Evolutionary conservation across 495 filamentous ascomycete species (phyloP), one percentile per base, ranked within the genome.

Genomic region (Choiromyces venosus): DNA sequence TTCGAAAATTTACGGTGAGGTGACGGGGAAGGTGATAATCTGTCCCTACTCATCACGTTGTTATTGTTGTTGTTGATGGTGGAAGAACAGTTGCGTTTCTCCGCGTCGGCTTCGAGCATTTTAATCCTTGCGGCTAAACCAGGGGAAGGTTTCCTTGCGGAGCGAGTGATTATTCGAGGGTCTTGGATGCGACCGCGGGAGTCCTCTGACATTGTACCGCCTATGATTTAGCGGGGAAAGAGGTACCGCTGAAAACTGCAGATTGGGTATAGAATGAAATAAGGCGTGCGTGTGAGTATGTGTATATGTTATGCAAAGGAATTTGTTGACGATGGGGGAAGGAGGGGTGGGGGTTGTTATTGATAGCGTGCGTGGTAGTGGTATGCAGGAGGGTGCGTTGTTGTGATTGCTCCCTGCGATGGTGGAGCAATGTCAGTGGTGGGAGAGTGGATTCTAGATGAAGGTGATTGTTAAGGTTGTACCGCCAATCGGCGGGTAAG

Each of bases 81-180:
- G 52, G 52, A 61, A 61, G 52, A 61, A 18, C 25, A 73, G 77
- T 76, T 81, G 69, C 79, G 80, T 40, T 78, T 81, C 71, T 81
- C 79, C 38, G 79, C 79, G 65, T 81, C 79, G 52, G 79, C 79
- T 66, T 81, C 79, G 66, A 81, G 79, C 79, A 81, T 81, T 71
- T 73, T 76, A 64, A 81, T 81, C 74, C 79, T 81, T 76, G 79
- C 79, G 65, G 80, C 79, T 52, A 81, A 76, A 38, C 79, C 80
- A 33, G 79, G 79, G 70, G 79, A 81, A 61, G 79, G 79, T 72
- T 76, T 81, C 68, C 79, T 70, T 56, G 74, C 75, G 56, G 78
- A 77, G 67, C 69, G 76, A 68, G 69, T 67, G 67, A 78, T 66
- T 74, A 79, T 67, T 68, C 68, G 78, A 68, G 74, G 77, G 75